phyloP scores from a whole-genome alignment of 345 rosid genomes.

The Passiflora organensis region DNA sequence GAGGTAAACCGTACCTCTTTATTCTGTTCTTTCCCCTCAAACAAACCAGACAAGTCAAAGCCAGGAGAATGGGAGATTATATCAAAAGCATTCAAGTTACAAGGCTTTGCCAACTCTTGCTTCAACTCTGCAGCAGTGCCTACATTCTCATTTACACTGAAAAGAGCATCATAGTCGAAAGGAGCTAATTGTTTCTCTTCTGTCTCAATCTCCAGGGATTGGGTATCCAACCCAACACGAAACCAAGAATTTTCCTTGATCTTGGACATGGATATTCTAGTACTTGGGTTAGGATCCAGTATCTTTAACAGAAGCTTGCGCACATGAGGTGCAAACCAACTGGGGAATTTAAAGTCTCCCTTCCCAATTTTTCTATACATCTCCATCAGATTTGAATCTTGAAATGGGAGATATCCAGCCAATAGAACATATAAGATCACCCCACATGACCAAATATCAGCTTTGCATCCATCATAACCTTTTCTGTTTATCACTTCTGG shows the following conservation, averaged over 20 bases:
- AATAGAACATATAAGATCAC: constrained; percentile 64
- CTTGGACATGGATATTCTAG: constrained; percentile 53
- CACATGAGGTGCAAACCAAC: constrained; percentile 60
- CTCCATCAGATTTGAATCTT: constrained; percentile 70
- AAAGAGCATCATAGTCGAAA: constrained; percentile 21
- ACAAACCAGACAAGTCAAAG: constrained; percentile 71
- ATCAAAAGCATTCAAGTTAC: constrained; percentile 83
- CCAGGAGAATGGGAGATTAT: constrained; percentile 79
- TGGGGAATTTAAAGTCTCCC: constrained; percentile 71
- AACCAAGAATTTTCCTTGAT: constrained; percentile 82
- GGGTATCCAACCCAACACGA: constrained; percentile 40
- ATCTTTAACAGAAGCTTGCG: constrained; percentile 57
- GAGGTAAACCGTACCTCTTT: constrained; percentile 65
- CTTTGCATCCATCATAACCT: constrained; percentile 81
- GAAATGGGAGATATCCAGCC: constrained; percentile 82
- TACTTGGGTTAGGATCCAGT: constrained; percentile 71
- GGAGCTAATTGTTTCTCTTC: constrained; percentile 28
- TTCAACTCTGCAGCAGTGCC: constrained; percentile 20
- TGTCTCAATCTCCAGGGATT: constrained; percentile 17
- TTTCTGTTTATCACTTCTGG: constrained; percentile 72
- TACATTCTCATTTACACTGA: constrained; percentile 16
- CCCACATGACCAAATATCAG: constrained; percentile 93
- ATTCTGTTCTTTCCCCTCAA: constrained; percentile 52
- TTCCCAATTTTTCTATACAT: constrained; percentile 77
- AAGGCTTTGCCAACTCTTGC: constrained; percentile 34